Conservation (phyloP, 148 eudicot species). For the Hydrangea macrophylla region DNA sequence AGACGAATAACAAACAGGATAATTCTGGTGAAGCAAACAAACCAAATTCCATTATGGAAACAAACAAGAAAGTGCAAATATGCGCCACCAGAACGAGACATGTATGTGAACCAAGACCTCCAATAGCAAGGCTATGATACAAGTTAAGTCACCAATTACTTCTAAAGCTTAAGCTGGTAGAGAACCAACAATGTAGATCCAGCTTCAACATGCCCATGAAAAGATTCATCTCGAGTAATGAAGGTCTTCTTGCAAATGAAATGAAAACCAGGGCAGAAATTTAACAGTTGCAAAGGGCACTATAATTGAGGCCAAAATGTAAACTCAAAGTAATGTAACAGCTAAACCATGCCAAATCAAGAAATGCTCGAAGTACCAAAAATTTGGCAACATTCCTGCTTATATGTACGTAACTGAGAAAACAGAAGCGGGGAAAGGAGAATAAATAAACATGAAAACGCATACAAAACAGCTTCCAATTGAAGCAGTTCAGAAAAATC, state of each 20-base stretch:
- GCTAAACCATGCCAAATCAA: constrained; percentile 15
- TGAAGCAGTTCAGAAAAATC: constrained; percentile 33
- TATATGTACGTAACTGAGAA: constrained; percentile 24
- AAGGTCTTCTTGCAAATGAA: background rate
- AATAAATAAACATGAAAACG: constrained; percentile 27
- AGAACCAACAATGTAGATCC: too few species aligned
- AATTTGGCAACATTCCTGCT: constrained; percentile 28
- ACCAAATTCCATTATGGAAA: too few species aligned
- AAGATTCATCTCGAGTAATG: too few species aligned
- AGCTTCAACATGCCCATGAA: too few species aligned
- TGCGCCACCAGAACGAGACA: too few species aligned
- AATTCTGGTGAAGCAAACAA: too few species aligned
- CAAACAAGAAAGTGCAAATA: too few species aligned
- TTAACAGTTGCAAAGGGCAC: constrained; percentile 3
- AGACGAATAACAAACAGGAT: too few species aligned
- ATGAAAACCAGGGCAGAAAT: background rate
- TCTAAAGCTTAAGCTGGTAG: too few species aligned
- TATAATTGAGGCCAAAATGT: constrained; percentile 6
- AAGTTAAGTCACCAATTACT: too few species aligned
- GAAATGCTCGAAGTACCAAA: constrained; percentile 21
- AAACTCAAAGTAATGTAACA: background rate
- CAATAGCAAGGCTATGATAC: too few species aligned
- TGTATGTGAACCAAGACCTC: too few species aligned
- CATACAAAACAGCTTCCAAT: constrained; percentile 36
- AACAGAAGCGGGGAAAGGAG: constrained; percentile 5